Base-by-base conservation (phyloP, 148 eudicot genomes). In the Rhododendron molle region DNA sequence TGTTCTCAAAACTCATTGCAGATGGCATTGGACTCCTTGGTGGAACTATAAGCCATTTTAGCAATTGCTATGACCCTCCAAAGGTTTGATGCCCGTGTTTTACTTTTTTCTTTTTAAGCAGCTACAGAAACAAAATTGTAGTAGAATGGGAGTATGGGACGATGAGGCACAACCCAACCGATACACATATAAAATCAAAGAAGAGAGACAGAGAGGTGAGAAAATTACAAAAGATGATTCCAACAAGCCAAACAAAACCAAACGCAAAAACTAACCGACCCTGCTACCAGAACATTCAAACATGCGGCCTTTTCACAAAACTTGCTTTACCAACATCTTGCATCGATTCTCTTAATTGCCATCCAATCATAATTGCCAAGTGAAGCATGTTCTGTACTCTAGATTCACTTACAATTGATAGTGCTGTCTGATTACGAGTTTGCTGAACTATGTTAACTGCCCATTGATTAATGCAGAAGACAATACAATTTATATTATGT, bases 11-110 rank as follows among this genome's bases (percentile, higher is more conserved):
- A 86, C 87, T 65, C 82, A 65, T 92, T 91, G 88, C 94, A 97
- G 99, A 97, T 94, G 99, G 99, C 74, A 88, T 95, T 90, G 99
- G 99, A 86, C 98, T 97, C 87, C 94, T 97, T 81, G 97, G 98
- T 87, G 99, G 99, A 89, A 95, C 94, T 82, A 90, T 97, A 81
- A 90, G 91, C 88, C 89, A 97, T 89, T 97, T 95, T 89, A 89
- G 89, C 50, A 89, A 91, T 82, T 91, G 87, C 80, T 88, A 89
- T 85, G 93, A 93, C 83, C 95, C 98, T 84, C 99, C 99, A 89
- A 97, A 93, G 98, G 99, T 95, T 65, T 86, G 91, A 28, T 69
- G 14, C 44, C 84, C 65, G 0, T 67, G 28, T 67, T 67, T 67
- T 30, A 30, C 0, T 14, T 14, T 71, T 71, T 71, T 30, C 8